phyloP scores from a whole-genome alignment of 352 stramenopile species.

The Pythium oligandrum region DNA sequence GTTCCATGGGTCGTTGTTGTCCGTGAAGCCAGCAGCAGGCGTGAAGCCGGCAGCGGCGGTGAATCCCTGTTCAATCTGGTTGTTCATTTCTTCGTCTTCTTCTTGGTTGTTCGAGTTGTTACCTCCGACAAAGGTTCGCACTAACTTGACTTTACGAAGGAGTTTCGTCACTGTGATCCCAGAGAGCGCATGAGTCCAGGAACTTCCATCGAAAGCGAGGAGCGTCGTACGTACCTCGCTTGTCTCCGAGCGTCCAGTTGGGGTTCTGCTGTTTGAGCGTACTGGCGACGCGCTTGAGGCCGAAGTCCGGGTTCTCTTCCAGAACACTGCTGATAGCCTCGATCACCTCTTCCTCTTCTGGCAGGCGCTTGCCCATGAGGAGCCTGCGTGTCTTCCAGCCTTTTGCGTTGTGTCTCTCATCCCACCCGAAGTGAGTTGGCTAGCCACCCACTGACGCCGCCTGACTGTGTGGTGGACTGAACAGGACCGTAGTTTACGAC shows the following conservation, averaged over 20 bases:
- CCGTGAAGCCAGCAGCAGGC: neutral
- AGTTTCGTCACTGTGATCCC: constrained; percentile 62
- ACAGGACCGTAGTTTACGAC: constrained; percentile 6
- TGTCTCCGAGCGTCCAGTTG: constrained; percentile 66
- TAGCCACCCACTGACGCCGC: too few relatives aligned
- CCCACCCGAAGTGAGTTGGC: too few relatives aligned
- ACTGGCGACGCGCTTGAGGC: constrained; percentile 58
- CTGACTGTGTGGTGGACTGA: neutral
- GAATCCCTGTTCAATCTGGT: too few relatives aligned
- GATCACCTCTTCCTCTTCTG: constrained; percentile 60
- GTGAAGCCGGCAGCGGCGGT: too few relatives aligned
- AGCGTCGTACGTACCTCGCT: constrained; percentile 40
- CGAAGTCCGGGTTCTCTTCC: constrained; percentile 58
- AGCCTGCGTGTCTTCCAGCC: neutral
- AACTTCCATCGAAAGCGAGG: too few relatives aligned
- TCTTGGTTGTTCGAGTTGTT: too few relatives aligned
- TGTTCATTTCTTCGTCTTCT: too few relatives aligned
- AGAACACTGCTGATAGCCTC: constrained; percentile 48
- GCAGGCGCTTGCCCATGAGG: constrained; percentile 52
- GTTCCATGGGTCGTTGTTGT: constrained; percentile 12
- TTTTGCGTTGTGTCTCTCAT: too few relatives aligned
- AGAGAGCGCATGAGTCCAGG: neutral
- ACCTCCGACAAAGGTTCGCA: neutral
- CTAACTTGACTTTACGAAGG: constrained; percentile 62
- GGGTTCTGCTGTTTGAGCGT: constrained; percentile 61